These are phyloP conservation scores for Wickerhamiella occidentalis DNA, from an alignment of 805 yeast species.

Conservation along the genomic window DNA sequence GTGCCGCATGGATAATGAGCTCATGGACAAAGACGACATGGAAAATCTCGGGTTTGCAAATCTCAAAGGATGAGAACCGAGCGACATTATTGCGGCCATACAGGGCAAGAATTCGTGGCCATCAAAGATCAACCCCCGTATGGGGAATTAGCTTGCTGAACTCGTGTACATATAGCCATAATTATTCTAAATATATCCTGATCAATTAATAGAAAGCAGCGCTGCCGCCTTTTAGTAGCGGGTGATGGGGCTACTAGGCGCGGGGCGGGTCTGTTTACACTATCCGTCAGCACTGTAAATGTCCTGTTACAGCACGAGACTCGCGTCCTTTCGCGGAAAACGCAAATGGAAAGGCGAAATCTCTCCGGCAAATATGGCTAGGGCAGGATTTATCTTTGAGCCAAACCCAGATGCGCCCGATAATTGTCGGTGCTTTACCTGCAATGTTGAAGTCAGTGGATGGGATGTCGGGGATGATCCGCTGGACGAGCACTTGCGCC, in stretches of 20 bases:
- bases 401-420: not conserved
- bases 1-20: slow-evolving; percentile 76
- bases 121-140: too few species aligned
- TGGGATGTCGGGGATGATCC: slow-evolving; percentile 9
- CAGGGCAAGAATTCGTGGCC: too few species aligned
- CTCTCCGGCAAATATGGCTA: slow-evolving; percentile 2
- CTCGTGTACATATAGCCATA: not conserved
- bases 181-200: too few species aligned
- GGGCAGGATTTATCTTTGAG: slow-evolving; percentile 7
- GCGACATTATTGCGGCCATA: not conserved
- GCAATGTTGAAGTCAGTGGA: slow-evolving; percentile 5
- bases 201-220: too few species aligned
- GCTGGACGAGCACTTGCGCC: slow-evolving; percentile 3
- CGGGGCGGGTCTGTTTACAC: not conserved
- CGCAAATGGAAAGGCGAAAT: not conserved
- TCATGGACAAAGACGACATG: slow-evolving; percentile 53
- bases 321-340: not conserved
- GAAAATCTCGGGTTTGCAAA: slow-evolving; percentile 38
- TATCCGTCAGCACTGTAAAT: not conserved
- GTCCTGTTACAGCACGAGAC: slow-evolving; percentile 1
- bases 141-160: too few species aligned
- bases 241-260: too few species aligned
- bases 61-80: not conserved
- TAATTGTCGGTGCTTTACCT: slow-evolving; percentile 7
- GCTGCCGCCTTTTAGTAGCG: too few species aligned